phyloP scores from a whole-genome alignment of 352 stramenopile species.

The Phytophthora citricola region DNA sequence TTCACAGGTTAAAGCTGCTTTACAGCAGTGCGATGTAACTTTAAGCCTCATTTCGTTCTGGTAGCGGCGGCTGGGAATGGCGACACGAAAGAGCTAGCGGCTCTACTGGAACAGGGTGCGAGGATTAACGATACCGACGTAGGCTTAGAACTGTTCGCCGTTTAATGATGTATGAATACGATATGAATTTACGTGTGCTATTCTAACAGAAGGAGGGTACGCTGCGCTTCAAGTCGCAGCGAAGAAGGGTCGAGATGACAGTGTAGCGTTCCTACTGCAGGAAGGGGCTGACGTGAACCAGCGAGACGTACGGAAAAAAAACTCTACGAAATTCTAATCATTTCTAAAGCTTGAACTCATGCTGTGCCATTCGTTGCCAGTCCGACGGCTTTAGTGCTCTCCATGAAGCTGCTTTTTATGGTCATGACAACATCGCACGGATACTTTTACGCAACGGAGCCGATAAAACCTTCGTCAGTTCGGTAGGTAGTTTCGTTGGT shows the following conservation, averaged over 20 bases:
- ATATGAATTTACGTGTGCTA: no score
- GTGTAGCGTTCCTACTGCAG: constrained; percentile 62
- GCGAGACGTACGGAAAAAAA: constrained; percentile 46
- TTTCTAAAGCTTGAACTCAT: no score
- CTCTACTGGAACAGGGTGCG: constrained; percentile 53
- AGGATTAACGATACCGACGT: constrained; percentile 68
- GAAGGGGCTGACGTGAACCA: constrained; percentile 65
- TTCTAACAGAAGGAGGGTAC: constrained; percentile 62
- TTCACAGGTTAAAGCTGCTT: constrained; percentile 52
- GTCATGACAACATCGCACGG: constrained; percentile 66
- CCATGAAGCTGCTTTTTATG: constrained; percentile 71
- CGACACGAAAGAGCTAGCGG: constrained; percentile 39
- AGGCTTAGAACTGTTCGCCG: not conserved
- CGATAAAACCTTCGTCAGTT: constrained; percentile 65
- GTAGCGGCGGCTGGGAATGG: constrained; percentile 56
- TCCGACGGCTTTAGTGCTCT: constrained; percentile 74
- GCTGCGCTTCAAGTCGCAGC: constrained; percentile 57
- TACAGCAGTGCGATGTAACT: not conserved
- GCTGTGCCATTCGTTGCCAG: constrained; percentile 20
- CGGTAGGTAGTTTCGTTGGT: constrained; percentile 27
- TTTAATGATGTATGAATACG: no score
- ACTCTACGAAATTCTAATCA: not conserved
- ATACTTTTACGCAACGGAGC: constrained; percentile 58
- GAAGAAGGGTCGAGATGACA: constrained; percentile 61
- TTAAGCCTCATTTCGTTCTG: constrained; percentile 1